A percentile compares a stretch with the other conserved stretches of the same genome.
These are phyloP conservation scores for Ceratocystis harringtonii DNA, from an alignment of 2,329 filamentous ascomycete species.

Conservation along the genomic window DNA sequence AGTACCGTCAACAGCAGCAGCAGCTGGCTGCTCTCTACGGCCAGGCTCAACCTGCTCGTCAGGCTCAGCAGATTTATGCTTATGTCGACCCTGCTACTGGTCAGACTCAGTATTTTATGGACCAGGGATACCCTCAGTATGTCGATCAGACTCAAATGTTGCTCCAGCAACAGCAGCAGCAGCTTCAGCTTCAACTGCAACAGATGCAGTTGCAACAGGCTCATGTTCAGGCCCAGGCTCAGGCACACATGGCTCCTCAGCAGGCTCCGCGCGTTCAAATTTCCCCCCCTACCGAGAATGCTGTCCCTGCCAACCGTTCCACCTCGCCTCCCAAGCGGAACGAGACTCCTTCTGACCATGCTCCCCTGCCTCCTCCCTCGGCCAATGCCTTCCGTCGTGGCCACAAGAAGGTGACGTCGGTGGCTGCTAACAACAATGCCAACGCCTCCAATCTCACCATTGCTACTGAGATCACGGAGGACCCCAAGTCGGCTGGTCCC, in stretches of 20 bases:
- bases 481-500: conserved; percentile 45
- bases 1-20: conserved; percentile 31
- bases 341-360: conserved; percentile 51
- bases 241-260: conserved; percentile 12
- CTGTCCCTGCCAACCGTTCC: conserved; percentile 40
- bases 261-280: conserved; percentile 55
- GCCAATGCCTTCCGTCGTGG: conserved; percentile 85
- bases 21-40: conserved; percentile 27
- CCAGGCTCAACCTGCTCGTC: conserved; percentile 29
- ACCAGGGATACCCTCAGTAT: conserved; percentile 41
- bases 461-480: conserved; percentile 26
- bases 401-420: conserved; percentile 78
- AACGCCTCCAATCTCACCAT: conserved; percentile 37
- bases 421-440: conserved; percentile 33
- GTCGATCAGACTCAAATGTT: conserved; percentile 24
- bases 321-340: conserved; percentile 51
- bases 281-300: conserved; percentile 57
- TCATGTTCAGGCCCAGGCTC: conserved; percentile 18
- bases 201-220: conserved; percentile 29
- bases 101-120: conserved; percentile 67
- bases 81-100: conserved; percentile 79
- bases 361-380: conserved; percentile 70
- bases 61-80: conserved; percentile 32
- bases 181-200: conserved; percentile 29
- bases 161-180: conserved; percentile 32